These are phyloP conservation scores for Sordariomycetes sp. DNA, from an alignment of 2,329 filamentous ascomycete genomes.

Conservation along the genomic window DNA sequence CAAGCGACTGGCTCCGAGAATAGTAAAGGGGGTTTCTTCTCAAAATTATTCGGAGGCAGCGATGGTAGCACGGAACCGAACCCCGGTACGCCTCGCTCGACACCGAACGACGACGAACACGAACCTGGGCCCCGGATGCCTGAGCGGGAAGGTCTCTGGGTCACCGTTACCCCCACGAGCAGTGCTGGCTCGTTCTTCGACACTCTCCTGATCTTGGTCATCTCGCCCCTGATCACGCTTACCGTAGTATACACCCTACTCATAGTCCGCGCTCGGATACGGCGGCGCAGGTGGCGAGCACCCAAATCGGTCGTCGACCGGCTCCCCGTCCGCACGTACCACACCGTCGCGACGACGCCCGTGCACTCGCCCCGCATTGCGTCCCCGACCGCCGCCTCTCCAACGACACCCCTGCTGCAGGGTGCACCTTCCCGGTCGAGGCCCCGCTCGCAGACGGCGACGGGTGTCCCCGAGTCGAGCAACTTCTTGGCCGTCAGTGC, in stretches of 20 bases:
- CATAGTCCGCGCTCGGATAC: slow-evolving; percentile 75
- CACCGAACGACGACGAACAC: slow-evolving; percentile 9
- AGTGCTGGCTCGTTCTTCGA: slow-evolving; percentile 91
- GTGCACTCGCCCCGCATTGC: slow-evolving; percentile 42
- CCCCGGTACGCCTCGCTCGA: slow-evolving; percentile 8
- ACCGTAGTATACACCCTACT: slow-evolving; percentile 86
- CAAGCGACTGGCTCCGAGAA: not conserved
- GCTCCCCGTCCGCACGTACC: slow-evolving; percentile 90
- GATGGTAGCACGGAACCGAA: slow-evolving; percentile 12
- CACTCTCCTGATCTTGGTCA: slow-evolving; percentile 88
- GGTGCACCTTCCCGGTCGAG: slow-evolving; percentile 34
- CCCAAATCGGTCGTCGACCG: slow-evolving; percentile 92
- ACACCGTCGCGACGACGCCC: slow-evolving; percentile 59
- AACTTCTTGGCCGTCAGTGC: slow-evolving; percentile 12
- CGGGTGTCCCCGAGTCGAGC: slow-evolving; percentile 40
- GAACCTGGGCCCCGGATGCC: slow-evolving; percentile 19
- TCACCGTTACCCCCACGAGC: slow-evolving; percentile 86
- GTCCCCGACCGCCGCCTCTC: slow-evolving; percentile 52
- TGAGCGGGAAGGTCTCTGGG: slow-evolving; percentile 73
- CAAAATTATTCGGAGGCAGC: slow-evolving; percentile 35
- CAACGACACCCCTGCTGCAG: slow-evolving; percentile 70
- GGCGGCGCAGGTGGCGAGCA: slow-evolving; percentile 85
- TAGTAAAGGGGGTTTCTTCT: slow-evolving; percentile 19
- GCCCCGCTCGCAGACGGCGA: slow-evolving; percentile 53
- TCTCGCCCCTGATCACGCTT: slow-evolving; percentile 83